Percentiles rank a stretch among this genome's conserved stretches.
Evolutionary conservation across 768 basidiomycete genomes (phyloP).

Genomic region (Phylloporus scabripes): DNA sequence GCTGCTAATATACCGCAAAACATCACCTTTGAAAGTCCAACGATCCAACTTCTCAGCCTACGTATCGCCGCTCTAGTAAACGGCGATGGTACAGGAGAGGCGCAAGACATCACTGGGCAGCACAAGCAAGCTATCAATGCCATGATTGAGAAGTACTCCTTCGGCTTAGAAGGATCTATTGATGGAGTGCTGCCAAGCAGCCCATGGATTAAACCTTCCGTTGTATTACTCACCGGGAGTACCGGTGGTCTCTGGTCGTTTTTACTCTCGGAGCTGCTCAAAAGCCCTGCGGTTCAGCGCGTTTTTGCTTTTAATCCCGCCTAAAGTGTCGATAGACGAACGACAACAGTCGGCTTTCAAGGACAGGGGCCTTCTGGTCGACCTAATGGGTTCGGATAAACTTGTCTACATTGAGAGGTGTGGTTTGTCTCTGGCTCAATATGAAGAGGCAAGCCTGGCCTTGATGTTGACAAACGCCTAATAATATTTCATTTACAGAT

Average conservation of each 20-base stretch:
- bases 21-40: constrained; percentile 37
- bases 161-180: constrained; percentile 13
- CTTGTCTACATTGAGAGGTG: constrained; percentile 32
- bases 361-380: constrained; percentile 31
- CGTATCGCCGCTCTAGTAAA: constrained; percentile 8
- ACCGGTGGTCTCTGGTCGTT: constrained; percentile 41
- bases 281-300: constrained; percentile 18
- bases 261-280: constrained; percentile 4
- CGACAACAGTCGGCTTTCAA: constrained; percentile 33
- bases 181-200: constrained; percentile 10
- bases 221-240: constrained; percentile 34
- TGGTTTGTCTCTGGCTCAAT: constrained; percentile 22
- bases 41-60: constrained; percentile 18
- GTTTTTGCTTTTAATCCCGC: constrained; percentile 33
- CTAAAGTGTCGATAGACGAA: constrained; percentile 7
- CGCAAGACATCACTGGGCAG: not conserved
- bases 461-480: no score
- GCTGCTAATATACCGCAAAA: constrained; percentile 21
- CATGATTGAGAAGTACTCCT: constrained; percentile 38
- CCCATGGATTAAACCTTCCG: not conserved
- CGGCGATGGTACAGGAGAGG: not conserved
- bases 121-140: constrained; percentile 23
- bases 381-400: constrained; percentile 28
- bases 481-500: no score
- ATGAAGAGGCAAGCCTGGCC: no score